A percentile compares a stretch with the other conserved stretches of the same genome.
Evolutionary conservation across 345 rosid genomes (phyloP).

Genomic region (Turritis glabra): DNA sequence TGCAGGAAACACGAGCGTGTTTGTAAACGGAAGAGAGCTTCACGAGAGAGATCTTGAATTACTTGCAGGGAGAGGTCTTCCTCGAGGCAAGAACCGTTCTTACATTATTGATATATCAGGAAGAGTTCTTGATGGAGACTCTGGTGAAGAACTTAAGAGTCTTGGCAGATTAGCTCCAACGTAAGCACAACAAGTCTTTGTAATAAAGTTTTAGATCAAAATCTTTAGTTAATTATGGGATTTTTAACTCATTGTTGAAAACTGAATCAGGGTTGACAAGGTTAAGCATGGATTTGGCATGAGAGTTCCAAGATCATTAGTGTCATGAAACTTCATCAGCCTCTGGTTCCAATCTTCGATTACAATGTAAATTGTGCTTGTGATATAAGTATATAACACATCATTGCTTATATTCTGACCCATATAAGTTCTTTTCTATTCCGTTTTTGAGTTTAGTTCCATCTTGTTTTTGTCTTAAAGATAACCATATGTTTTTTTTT

Average conservation of each 20-base stretch:
- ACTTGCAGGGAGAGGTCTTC: conserved; percentile 69
- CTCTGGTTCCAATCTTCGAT: background rate
- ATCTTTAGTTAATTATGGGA: background rate
- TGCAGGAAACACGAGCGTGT: conserved; percentile 65
- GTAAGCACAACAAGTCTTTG: conserved; percentile 42
- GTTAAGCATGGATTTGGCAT: conserved; percentile 75
- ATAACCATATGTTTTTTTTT: background rate
- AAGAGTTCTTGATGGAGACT: conserved; percentile 69
- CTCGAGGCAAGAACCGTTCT: conserved; percentile 48
- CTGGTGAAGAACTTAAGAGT: conserved; percentile 59
- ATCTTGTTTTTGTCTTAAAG: background rate
- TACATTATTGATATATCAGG: conserved; percentile 67
- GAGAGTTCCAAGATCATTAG: conserved; percentile 53
- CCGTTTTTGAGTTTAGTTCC: background rate
- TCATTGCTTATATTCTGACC: background rate
- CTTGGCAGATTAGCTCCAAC: conserved; percentile 89
- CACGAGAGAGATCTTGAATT: conserved; percentile 66
- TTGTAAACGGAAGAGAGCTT: conserved; percentile 81
- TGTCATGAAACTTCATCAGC: conserved; percentile 16
- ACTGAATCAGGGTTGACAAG: conserved; percentile 59
- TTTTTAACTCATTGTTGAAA: background rate
- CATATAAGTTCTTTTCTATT: background rate
- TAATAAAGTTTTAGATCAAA: background rate
- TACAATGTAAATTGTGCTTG: conserved; percentile 12
- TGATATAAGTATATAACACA: conserved; percentile 13